Percentiles rank a stretch among this genome's conserved stretches.
Evolutionary conservation across 2,329 filamentous ascomycete species (phyloP).

Genomic region (Fusarium paranaense): DNA sequence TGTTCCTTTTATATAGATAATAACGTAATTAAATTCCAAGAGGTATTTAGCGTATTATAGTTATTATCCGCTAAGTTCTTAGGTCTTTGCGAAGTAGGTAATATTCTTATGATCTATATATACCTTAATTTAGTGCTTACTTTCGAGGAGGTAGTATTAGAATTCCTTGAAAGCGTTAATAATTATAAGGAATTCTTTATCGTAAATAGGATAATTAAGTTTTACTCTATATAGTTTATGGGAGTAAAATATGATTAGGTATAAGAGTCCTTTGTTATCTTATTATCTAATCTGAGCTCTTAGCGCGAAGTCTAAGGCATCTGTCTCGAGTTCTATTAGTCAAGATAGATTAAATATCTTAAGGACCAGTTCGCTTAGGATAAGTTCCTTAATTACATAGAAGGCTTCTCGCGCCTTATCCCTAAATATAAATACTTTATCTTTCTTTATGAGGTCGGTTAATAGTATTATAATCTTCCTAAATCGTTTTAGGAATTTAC

Average conservation of each 20-base stretch:
- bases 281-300: neutral
- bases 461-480: no score
- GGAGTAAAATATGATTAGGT: no score
- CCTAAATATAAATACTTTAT: conserved; percentile 23
- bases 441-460: conserved; percentile 14
- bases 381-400: conserved; percentile 16
- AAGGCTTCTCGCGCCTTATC: no score
- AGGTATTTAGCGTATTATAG: no score
- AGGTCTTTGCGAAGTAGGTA: conserved; percentile 25
- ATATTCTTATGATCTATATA: conserved; percentile 42
- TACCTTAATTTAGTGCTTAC: conserved; percentile 28
- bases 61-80: no score
- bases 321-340: neutral
- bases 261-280: no score
- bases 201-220: conserved; percentile 41
- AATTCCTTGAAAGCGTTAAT: conserved; percentile 42
- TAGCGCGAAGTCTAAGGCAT: no score
- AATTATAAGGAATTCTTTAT: conserved; percentile 42
- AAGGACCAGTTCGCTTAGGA: conserved; percentile 16
- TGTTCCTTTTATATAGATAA: no score
- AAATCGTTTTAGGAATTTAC: no score
- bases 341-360: neutral
- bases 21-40: no score
- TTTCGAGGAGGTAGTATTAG: conserved; percentile 32
- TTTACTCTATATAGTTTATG: conserved; percentile 27